Evolutionary conservation across 768 basidiomycete genomes (phyloP).

Genomic region (Royoungia palumana): DNA sequence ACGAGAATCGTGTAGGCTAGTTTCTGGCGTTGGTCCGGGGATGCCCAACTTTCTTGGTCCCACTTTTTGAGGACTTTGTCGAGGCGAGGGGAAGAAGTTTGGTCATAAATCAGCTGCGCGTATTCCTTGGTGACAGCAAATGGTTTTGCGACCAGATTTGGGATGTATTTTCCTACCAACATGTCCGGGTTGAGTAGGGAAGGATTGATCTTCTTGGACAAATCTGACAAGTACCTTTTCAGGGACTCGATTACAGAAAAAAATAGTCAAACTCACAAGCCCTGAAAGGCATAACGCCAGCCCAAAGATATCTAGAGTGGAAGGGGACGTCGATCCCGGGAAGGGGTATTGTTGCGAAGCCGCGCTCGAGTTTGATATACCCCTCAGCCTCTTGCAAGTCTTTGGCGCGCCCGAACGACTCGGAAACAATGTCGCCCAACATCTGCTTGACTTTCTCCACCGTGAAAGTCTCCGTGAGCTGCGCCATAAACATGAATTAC

Average conservation of each 20-base stretch:
- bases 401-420: conserved; percentile 70
- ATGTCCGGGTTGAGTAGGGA: conserved; percentile 91
- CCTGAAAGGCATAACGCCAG: conserved; percentile 95
- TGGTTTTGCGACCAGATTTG: conserved; percentile 89
- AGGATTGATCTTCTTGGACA: conserved; percentile 97
- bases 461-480: conserved; percentile 86
- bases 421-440: conserved; percentile 86
- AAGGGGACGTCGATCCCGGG: conserved; percentile 99
- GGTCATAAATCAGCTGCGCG: conserved; percentile 92
- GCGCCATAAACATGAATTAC: neutral
- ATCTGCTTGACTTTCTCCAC: conserved; percentile 96
- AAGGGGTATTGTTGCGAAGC: conserved; percentile 92
- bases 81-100: conserved; percentile 92
- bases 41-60: conserved; percentile 89
- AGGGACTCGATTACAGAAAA: neutral
- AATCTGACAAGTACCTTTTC: conserved; percentile 46
- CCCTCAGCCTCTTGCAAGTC: conserved; percentile 81
- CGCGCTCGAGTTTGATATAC: conserved; percentile 91
- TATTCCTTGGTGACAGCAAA: conserved; percentile 84
- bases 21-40: conserved; percentile 79
- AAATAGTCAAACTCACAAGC: conserved; percentile 64
- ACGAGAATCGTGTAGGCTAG: conserved; percentile 96
- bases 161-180: conserved; percentile 93
- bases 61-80: conserved; percentile 93
- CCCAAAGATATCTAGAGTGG: conserved; percentile 99